Evolutionary conservation across 805 yeast genomes (phyloP).

Genomic region (Cyberlindnera xylosilytica): DNA sequence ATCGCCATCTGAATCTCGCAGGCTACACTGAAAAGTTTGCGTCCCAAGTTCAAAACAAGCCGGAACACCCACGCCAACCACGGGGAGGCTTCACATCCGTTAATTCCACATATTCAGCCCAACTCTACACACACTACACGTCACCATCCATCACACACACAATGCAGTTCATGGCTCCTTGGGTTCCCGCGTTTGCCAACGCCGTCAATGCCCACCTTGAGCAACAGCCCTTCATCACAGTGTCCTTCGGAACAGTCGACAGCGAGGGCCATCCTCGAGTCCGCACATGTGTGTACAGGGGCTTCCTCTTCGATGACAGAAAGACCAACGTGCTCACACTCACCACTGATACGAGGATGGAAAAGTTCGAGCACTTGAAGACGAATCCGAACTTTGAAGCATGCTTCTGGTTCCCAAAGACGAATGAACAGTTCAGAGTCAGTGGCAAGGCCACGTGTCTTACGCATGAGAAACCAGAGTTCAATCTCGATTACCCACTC

Average conservation of each 20-base stretch:
- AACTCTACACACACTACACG: too few relatives aligned
- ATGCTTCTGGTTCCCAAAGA: slow-evolving; percentile 63
- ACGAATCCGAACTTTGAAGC: slow-evolving; percentile 63
- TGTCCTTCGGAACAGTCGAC: slow-evolving; percentile 69
- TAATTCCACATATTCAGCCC: too few relatives aligned
- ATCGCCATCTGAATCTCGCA: too few relatives aligned
- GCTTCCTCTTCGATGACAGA: slow-evolving; percentile 69
- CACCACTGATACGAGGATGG: slow-evolving; percentile 69
- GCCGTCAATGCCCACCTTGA: slow-evolving; percentile 48
- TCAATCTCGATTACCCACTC: slow-evolving; percentile 26
- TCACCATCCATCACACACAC: too few relatives aligned
- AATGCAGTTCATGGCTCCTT: slow-evolving; percentile 58
- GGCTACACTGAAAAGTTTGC: too few relatives aligned
- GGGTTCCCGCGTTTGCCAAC: slow-evolving; percentile 66
- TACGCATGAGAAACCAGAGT: slow-evolving; percentile 20
- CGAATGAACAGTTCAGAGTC: slow-evolving; percentile 68
- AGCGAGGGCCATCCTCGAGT: slow-evolving; percentile 52
- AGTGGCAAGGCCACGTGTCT: slow-evolving; percentile 60
- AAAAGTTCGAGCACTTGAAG: slow-evolving; percentile 49
- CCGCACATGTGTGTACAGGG: slow-evolving; percentile 69
- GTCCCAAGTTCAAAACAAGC: too few relatives aligned
- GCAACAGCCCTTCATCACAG: slow-evolving; percentile 49
- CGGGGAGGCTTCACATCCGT: too few relatives aligned
- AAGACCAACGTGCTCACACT: slow-evolving; percentile 65
- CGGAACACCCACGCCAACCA: too few relatives aligned